Evolutionary conservation across 2,329 filamentous ascomycete species (phyloP).

Genomic region (Xylariomycetidae sp.): DNA sequence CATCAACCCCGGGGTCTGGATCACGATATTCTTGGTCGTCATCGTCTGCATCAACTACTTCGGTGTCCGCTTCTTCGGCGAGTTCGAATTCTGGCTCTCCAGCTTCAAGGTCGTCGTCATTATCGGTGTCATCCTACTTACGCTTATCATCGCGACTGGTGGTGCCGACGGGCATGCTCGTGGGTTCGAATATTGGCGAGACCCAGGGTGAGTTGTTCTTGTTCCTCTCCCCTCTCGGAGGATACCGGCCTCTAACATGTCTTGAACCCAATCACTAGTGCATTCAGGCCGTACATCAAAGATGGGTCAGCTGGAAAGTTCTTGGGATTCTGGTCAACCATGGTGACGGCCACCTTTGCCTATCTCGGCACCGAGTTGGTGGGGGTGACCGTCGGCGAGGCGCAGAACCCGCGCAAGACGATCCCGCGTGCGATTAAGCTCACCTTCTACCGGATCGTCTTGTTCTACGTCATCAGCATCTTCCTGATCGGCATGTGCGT

Average conservation of each 20-base stretch:
- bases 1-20: constrained; percentile 75
- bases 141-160: constrained; percentile 57
- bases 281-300: constrained; percentile 43
- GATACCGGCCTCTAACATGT: neutral
- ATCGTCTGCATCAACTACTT: constrained; percentile 65
- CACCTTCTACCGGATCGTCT: constrained; percentile 74
- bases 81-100: constrained; percentile 56
- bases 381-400: constrained; percentile 72
- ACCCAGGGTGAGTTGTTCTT: constrained; percentile 43
- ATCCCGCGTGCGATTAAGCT: constrained; percentile 73
- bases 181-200: constrained; percentile 61
- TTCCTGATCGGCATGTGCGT: constrained; percentile 72
- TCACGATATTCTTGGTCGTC: constrained; percentile 60
- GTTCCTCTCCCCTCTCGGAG: neutral
- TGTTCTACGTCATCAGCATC: constrained; percentile 73
- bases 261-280: constrained; percentile 27
- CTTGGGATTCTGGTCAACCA: constrained; percentile 61
- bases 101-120: constrained; percentile 66
- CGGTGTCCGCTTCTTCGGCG: constrained; percentile 62
- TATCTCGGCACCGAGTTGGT: constrained; percentile 73
- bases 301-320: constrained; percentile 45
- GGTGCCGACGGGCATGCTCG: constrained; percentile 57
- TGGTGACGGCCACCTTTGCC: constrained; percentile 73
- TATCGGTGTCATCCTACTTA: constrained; percentile 58
- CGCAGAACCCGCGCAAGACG: constrained; percentile 70